Percentiles rank a stretch among this genome's conserved stretches.
These are phyloP conservation scores for Pyrrhoderma noxium DNA, from an alignment of 1,284 basidiomycete species.

Conservation along the genomic window DNA sequence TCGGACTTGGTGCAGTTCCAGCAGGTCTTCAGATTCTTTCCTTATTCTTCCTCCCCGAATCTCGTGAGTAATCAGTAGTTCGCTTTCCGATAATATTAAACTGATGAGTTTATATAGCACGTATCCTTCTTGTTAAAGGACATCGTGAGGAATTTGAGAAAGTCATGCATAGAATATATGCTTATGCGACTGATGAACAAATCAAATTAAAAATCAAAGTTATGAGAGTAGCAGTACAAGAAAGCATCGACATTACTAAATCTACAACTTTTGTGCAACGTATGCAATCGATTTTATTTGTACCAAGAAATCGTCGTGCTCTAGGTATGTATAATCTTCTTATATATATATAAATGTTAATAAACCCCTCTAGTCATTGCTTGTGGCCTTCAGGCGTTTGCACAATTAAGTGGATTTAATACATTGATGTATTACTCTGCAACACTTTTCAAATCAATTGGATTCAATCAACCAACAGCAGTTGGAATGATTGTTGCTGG, in stretches of 20 bases:
- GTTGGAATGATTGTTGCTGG: slow-evolving; percentile 73
- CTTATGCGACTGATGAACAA: slow-evolving; percentile 54
- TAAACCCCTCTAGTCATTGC: slow-evolving; percentile 55
- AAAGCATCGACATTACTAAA: slow-evolving; percentile 55
- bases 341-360: neutral
- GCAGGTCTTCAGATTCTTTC: slow-evolving; percentile 57
- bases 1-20: slow-evolving; percentile 65
- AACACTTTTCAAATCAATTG: slow-evolving; percentile 73
- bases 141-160: slow-evolving; percentile 39
- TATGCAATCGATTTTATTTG: slow-evolving; percentile 44
- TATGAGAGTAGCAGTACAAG: slow-evolving; percentile 52
- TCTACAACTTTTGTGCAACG: slow-evolving; percentile 56
- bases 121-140: slow-evolving; percentile 59
- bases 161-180: slow-evolving; percentile 61
- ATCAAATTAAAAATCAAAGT: slow-evolving; percentile 63
- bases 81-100: neutral
- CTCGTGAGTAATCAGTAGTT: slow-evolving; percentile 43
- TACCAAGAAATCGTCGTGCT: slow-evolving; percentile 60
- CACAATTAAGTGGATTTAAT: slow-evolving; percentile 72
- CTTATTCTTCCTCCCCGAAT: slow-evolving; percentile 68
- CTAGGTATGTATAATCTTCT: slow-evolving; percentile 50
- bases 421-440: slow-evolving; percentile 71
- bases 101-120: slow-evolving; percentile 38
- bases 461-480: slow-evolving; percentile 74
- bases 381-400: slow-evolving; percentile 75